These are phyloP conservation scores for Herpetospermum pedunculosum DNA, from an alignment of 306 rosid species.

Conservation along the genomic window DNA sequence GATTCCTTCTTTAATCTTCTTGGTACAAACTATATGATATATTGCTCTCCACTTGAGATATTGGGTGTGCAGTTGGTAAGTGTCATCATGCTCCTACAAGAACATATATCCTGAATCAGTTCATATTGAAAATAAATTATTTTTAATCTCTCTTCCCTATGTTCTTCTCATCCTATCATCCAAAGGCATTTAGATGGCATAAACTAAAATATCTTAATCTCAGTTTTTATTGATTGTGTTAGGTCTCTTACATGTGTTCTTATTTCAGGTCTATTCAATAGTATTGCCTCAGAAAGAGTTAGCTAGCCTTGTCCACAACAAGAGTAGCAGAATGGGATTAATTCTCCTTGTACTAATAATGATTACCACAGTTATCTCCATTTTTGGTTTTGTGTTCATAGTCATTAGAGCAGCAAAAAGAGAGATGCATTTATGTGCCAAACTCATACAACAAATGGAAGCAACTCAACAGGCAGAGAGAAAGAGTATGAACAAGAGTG, in stretches of 20 bases:
- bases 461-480: slow-evolving; percentile 69
- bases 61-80: slow-evolving; percentile 44
- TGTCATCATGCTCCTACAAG: slow-evolving; percentile 7
- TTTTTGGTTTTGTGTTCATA: slow-evolving; percentile 18
- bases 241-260: not conserved
- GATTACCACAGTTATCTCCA: slow-evolving; percentile 12
- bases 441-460: slow-evolving; percentile 57
- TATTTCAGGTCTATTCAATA: slow-evolving; percentile 45
- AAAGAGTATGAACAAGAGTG: slow-evolving; percentile 58
- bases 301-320: slow-evolving; percentile 11
- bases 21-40: slow-evolving; percentile 18
- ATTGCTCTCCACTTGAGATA: slow-evolving; percentile 33
- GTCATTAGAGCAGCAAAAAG: slow-evolving; percentile 18
- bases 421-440: slow-evolving; percentile 49
- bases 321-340: slow-evolving; percentile 20
- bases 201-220: not conserved
- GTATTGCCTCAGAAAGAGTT: slow-evolving; percentile 23
- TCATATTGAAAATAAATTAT: not conserved
- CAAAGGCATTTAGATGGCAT: not conserved
- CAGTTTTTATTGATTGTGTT: not conserved
- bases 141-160: not conserved
- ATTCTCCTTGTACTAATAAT: slow-evolving; percentile 23
- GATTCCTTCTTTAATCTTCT: slow-evolving; percentile 24
- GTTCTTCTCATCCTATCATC: not conserved
- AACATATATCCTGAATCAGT: not conserved